Base-by-base conservation (phyloP, 345 rosid genomes). In the Eutrema japonicum region DNA sequence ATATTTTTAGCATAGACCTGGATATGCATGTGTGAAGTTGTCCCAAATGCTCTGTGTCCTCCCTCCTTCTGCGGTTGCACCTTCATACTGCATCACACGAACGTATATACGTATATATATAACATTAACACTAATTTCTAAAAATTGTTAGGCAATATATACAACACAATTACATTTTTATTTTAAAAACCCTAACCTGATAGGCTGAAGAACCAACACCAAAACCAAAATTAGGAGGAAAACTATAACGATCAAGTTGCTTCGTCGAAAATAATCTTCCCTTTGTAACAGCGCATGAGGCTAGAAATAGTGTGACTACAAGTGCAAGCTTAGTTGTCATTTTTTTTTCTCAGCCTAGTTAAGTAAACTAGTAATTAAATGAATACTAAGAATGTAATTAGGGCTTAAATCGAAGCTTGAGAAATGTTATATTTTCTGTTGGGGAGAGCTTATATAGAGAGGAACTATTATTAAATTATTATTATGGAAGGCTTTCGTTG, bases 1-100 rank as follows among this genome's bases (percentile, higher is more conserved):
- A 1, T 18, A 18, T 18, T 18, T 18, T 18, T 0, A 18, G 1
- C 10, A 16, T 11, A 42, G 35, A 78, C 82, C 80, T 68, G 82
- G 82, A 10, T 2, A 58, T 68, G 66, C 47, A 53, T 73, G 68
- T n/a, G 69, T 70, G 45, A 59, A 73, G 14, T 45, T 53, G 49
- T 82, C 85, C 85, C 85, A 82, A 16, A 76, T 59, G 57, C 81
- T 82, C 7, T 45, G 68, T 10, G 78, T 73, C 59, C 80, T 82
- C 26, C 82, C 82, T 46, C 78, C 85, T 43, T 74, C 77, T 47
- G 26, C 12, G 9, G 57, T n/a, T 66, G 79, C 85, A 64, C 83
- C 85, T 79, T 82, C 85, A 46, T 68, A 68, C 82, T 79, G 64
- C n/a, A 77, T 13, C 4, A 72, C 9, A 43, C 43, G 18, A 42